These are phyloP conservation scores for Orbilia blumenaviensis DNA, from an alignment of 2,329 filamentous ascomycete genomes.

Conservation along the genomic window DNA sequence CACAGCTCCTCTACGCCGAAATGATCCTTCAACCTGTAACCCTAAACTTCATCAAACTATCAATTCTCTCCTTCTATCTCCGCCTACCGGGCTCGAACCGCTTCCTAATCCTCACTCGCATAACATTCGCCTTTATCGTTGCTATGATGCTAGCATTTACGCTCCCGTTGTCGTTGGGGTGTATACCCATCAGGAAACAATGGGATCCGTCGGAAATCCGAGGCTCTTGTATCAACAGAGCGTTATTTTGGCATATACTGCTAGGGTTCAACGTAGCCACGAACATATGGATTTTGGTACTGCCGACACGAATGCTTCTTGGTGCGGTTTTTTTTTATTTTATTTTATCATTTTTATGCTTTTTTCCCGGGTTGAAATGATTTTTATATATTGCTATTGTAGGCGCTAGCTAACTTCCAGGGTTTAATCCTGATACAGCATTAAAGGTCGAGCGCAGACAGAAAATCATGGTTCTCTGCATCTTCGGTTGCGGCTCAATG, in stretches of 20 bases:
- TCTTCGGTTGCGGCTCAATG: constrained; percentile 43
- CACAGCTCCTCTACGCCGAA: constrained; percentile 49
- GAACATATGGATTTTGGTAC: constrained; percentile 47
- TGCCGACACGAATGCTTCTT: constrained; percentile 44
- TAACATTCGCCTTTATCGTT: constrained; percentile 59
- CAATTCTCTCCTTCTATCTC: constrained; percentile 62
- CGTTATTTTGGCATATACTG: constrained; percentile 47
- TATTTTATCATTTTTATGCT: neutral
- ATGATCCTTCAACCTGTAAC: constrained; percentile 44
- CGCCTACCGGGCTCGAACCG: constrained; percentile 59
- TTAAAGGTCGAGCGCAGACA: constrained; percentile 29
- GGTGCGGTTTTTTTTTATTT: constrained; percentile 16
- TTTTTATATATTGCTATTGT: neutral
- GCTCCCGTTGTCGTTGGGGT: constrained; percentile 61
- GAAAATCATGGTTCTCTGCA: constrained; percentile 42
- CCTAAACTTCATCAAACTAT: constrained; percentile 61
- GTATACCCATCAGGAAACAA: constrained; percentile 59
- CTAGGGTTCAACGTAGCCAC: constrained; percentile 35
- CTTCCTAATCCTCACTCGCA: constrained; percentile 59
- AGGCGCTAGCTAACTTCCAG: neutral
- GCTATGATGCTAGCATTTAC: constrained; percentile 60
- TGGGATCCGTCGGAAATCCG: constrained; percentile 58
- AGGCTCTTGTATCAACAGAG: constrained; percentile 36
- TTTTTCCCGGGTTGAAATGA: neutral
- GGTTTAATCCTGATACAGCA: neutral